phyloP scores from a whole-genome alignment of 2,329 filamentous ascomycete species.

The Emergomyces pasteurianus region DNA sequence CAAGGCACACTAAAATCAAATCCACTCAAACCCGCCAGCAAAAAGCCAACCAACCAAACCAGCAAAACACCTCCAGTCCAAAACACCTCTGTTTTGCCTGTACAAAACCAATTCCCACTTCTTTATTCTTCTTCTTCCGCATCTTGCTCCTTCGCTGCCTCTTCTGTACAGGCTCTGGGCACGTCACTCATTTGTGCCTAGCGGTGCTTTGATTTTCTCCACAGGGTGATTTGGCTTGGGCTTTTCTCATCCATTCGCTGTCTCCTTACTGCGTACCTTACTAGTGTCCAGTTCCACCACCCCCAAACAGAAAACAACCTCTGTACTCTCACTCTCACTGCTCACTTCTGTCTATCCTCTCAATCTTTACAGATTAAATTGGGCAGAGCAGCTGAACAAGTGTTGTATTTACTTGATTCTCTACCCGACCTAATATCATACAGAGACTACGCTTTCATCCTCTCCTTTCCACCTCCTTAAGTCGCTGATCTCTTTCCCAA shows the following conservation, averaged over 20 bases:
- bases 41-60: not conserved
- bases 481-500: not conserved
- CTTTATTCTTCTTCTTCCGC: not conserved
- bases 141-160: not conserved
- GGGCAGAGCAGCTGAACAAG: not conserved
- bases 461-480: not conserved
- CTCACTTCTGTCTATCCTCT: not conserved
- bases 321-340: not conserved
- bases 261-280: no score
- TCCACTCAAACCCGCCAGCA: not conserved
- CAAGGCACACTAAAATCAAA: no score
- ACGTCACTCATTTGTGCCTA: not conserved
- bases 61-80: not conserved
- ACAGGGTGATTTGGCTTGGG: not conserved
- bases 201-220: not conserved
- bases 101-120: not conserved
- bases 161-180: not conserved
- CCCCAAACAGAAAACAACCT: not conserved
- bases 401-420: not conserved
- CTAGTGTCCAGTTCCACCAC: not conserved
- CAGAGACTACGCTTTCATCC: not conserved
- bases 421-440: not conserved
- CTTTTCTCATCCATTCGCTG: not conserved
- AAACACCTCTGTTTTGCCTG: not conserved
- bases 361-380: not conserved